Evolutionary conservation across 768 basidiomycete species (phyloP).

Genomic region (Tricholoma matsutake): DNA sequence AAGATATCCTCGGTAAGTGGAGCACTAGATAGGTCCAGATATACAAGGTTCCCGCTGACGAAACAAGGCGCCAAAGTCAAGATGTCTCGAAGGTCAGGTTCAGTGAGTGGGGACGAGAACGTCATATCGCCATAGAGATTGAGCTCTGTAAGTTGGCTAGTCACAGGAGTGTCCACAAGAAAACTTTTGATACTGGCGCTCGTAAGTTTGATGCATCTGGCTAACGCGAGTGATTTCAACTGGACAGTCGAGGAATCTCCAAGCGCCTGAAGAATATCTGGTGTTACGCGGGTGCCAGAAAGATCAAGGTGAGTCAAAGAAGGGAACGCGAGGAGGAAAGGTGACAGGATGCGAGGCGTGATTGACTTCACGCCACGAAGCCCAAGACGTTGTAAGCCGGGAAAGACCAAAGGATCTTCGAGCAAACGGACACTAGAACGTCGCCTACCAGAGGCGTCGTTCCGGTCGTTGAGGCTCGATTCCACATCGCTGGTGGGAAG

Average conservation of each 20-base stretch:
- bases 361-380: slow-evolving; percentile 82
- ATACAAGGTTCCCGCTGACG: slow-evolving; percentile 66
- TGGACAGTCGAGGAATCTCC: slow-evolving; percentile 61
- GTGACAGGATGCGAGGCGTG: slow-evolving; percentile 59
- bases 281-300: slow-evolving; percentile 79
- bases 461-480: slow-evolving; percentile 29
- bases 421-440: slow-evolving; percentile 29
- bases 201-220: slow-evolving; percentile 81
- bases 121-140: slow-evolving; percentile 89
- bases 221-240: slow-evolving; percentile 78
- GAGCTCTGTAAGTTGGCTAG: slow-evolving; percentile 65
- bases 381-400: slow-evolving; percentile 73
- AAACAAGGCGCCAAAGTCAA: slow-evolving; percentile 79
- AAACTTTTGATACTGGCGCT: slow-evolving; percentile 75
- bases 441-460: slow-evolving; percentile 31
- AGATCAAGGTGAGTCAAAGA: slow-evolving; percentile 88
- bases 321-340: slow-evolving; percentile 80
- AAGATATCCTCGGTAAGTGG: slow-evolving; percentile 62
- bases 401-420: slow-evolving; percentile 59
- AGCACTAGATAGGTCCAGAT: slow-evolving; percentile 87
- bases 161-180: slow-evolving; percentile 64
- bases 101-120: slow-evolving; percentile 68
- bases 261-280: slow-evolving; percentile 70
- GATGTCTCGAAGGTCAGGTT: slow-evolving; percentile 63
- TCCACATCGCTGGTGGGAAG: slow-evolving; percentile 40